These are phyloP conservation scores for Suillus fuscotomentosus DNA, from an alignment of 768 basidiomycete species.

Conservation along the genomic window DNA sequence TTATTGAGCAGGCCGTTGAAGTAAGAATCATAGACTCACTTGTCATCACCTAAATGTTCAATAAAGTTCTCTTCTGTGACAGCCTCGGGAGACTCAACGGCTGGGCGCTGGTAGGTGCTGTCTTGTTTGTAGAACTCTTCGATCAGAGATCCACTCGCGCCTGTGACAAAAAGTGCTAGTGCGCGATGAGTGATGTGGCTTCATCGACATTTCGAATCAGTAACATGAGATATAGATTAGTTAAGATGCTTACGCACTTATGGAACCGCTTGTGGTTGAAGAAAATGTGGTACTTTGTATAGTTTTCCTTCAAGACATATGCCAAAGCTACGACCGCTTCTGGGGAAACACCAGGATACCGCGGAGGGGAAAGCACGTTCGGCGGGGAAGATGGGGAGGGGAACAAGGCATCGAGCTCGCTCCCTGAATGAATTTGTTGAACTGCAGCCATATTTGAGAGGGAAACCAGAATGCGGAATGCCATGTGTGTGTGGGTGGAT, in stretches of 20 bases:
- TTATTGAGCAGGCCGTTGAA: background rate
- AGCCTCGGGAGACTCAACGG: constrained; percentile 20
- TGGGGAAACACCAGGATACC: constrained; percentile 12
- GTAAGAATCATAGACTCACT: constrained; percentile 12
- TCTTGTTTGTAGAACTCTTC: constrained; percentile 27
- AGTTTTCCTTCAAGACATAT: constrained; percentile 45
- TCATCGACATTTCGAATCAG: background rate
- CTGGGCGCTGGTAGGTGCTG: constrained; percentile 18
- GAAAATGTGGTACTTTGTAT: constrained; percentile 47
- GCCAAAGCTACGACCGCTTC: constrained; percentile 29
- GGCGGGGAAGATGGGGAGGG: constrained; percentile 10
- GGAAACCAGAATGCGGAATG: background rate
- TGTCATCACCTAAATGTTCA: constrained; percentile 25
- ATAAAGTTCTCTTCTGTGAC: constrained; percentile 24
- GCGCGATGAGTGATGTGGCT: constrained; percentile 31
- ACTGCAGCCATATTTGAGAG: background rate
- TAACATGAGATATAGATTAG: background rate
- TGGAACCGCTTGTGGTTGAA: constrained; percentile 46
- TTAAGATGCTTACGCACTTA: constrained; percentile 38
- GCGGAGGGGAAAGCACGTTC: background rate
- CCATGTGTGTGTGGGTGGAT: no score
- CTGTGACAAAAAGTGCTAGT: constrained; percentile 27
- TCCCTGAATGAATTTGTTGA: background rate
- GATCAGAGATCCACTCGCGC: constrained; percentile 22
- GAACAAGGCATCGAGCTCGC: constrained; percentile 8